These are phyloP conservation scores for Cucumis sativus DNA, from an alignment of 306 rosid species.

Conservation along the genomic window Cucumber_9930_V3 NC_026661.2:21369001-21369500, in stretches of 20 bases:
- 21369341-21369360: not conserved
- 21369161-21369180: slow-evolving; percentile 82
- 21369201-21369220: slow-evolving; percentile 52
- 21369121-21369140: not conserved
- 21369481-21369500: not conserved
- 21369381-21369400: not conserved
- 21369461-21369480: not conserved
- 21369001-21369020: slow-evolving; percentile 60
- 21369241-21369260: slow-evolving; percentile 16
- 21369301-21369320: not conserved
- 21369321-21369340: not conserved
- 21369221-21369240: slow-evolving; percentile 73
- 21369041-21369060: slow-evolving; percentile 38
- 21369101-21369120: not conserved
- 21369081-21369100: not conserved
- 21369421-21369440: not conserved
- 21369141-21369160: slow-evolving; percentile 19
- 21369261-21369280: slow-evolving; percentile 1
- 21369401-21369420: not conserved
- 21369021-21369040: slow-evolving; percentile 55
- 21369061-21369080: slow-evolving; percentile 55
- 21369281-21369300: not conserved
- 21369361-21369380: not conserved
- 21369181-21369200: slow-evolving; percentile 41
- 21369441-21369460: not conserved